phyloP scores from a whole-genome alignment of 768 basidiomycete species.

The Kwoniella sp. region DNA sequence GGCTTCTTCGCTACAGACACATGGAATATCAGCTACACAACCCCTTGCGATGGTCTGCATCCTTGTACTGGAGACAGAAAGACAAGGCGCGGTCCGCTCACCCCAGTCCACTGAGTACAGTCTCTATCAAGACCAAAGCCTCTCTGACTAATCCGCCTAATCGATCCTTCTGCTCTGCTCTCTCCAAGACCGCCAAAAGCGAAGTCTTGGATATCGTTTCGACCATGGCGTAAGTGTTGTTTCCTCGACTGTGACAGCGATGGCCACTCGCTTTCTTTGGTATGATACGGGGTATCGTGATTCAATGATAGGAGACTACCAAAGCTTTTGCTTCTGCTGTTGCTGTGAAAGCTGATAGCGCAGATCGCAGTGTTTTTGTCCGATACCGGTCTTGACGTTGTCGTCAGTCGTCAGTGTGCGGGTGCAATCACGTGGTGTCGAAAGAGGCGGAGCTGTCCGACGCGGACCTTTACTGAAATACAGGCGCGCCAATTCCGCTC shows the following conservation, averaged over 20 bases:
- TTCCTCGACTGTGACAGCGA: too few relatives aligned
- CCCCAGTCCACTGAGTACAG: constrained; percentile 77
- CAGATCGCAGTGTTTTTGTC: not conserved
- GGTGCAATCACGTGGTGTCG: too few relatives aligned
- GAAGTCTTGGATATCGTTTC: not conserved
- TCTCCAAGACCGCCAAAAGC: constrained; percentile 36
- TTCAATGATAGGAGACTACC: too few relatives aligned
- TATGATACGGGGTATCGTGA: too few relatives aligned
- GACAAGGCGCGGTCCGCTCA: constrained; percentile 63
- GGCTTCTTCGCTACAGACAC: constrained; percentile 61
- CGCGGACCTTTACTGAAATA: not conserved
- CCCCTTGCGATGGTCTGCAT: too few relatives aligned
- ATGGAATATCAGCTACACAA: not conserved
- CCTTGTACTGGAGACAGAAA: not conserved
- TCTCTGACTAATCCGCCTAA: constrained; percentile 63
- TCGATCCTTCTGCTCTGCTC: constrained; percentile 30
- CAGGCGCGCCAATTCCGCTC: not conserved
- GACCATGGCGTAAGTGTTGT: too few relatives aligned
- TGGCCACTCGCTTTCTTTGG: too few relatives aligned
- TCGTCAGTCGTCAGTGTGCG: too few relatives aligned
- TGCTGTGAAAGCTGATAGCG: too few relatives aligned
- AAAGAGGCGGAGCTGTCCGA: not conserved
- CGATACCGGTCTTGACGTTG: not conserved
- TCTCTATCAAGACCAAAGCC: constrained; percentile 79
- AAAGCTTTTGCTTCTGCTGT: too few relatives aligned